Percentiles rank a stretch among this genome's conserved stretches.
Evolutionary conservation across 2,329 filamentous ascomycete species (phyloP).

Genomic region (Diaporthe australafricana): DNA sequence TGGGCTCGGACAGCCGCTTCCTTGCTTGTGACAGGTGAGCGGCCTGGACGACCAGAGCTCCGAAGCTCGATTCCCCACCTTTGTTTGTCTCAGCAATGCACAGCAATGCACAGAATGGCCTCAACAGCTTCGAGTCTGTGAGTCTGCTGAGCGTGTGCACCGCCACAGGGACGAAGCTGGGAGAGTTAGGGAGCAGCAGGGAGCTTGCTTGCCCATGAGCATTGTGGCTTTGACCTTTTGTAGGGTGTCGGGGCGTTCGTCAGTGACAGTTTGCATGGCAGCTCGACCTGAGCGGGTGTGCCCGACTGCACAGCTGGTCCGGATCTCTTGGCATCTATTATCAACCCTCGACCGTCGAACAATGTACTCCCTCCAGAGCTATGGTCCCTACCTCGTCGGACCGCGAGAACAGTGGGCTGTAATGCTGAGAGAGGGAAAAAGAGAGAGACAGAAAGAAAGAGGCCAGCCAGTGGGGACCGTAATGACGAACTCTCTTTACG

Average conservation of each 20-base stretch:
- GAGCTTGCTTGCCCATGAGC: background rate
- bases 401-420: background rate
- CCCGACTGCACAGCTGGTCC: background rate
- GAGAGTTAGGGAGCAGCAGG: background rate
- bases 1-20: slow-evolving; percentile 3
- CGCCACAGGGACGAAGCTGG: slow-evolving; percentile 20
- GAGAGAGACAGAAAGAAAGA: no score
- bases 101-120: background rate
- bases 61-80: background rate
- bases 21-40: slow-evolving; percentile 13
- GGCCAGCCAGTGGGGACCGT: no score
- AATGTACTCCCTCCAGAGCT: background rate
- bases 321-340: background rate
- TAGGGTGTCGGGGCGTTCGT: background rate
- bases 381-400: background rate
- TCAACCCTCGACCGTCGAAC: background rate
- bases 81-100: slow-evolving; percentile 2
- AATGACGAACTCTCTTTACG: background rate
- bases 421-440: no score
- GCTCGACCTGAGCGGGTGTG: background rate
- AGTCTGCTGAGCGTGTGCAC: background rate
- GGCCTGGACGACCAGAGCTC: slow-evolving; percentile 8
- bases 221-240: background rate
- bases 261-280: background rate
- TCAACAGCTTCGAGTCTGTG: background rate